Evolutionary conservation across 192 early-diverging fungal genomes (phyloP), one percentile per base, ranked within the genome.

Genomic region (Funneliformis mosseae): DNA sequence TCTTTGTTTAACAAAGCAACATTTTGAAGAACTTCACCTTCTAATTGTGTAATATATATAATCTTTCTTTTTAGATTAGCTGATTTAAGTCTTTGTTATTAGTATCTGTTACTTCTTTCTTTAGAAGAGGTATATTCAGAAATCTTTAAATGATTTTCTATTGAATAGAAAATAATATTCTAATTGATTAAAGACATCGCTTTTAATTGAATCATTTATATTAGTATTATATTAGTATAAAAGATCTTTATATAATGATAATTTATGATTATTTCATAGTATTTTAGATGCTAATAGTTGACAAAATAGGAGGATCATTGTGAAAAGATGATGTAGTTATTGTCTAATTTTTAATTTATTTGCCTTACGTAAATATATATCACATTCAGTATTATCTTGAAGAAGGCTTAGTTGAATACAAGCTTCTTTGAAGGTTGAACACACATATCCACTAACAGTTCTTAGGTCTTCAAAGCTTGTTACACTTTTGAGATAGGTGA

Each of bases 361-460:
- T 63, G 25, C n/a, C 25, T 63, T 23, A 63, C n/a, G 62, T 27
- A 63, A 63, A n/a, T 8, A 63, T n/a, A 10, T 23, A 63, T 63
- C 62, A 21, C 62, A 63, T 63, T 63, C 62, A 63, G 14, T 25
- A 63, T 63, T 23, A 63, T 63, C 62, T 7, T 70, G 62, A 63
- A 63, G 62, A 63, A 63, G 62, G 25, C 18, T 10, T 8, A 63
- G 62, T 10, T 8, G 9, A 63, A 23, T 7, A 46, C 83, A 84
- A 18, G 81, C 81, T 3, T 23, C 68, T 67, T 84, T 81, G 43
- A 82, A 84, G 0, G 71, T 79, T 4, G 28, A 9, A 38, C 80
- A 66, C 6, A 43, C 2, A 11, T 28, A 14, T 5, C 67, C 46
- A 41, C 70, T 25, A n/a, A 84, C 73, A n/a, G 81, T 81, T 33